Base-by-base conservation (phyloP, 2,329 filamentous ascomycete species). In the Stagonosporopsis cucurbitacearum region DNA sequence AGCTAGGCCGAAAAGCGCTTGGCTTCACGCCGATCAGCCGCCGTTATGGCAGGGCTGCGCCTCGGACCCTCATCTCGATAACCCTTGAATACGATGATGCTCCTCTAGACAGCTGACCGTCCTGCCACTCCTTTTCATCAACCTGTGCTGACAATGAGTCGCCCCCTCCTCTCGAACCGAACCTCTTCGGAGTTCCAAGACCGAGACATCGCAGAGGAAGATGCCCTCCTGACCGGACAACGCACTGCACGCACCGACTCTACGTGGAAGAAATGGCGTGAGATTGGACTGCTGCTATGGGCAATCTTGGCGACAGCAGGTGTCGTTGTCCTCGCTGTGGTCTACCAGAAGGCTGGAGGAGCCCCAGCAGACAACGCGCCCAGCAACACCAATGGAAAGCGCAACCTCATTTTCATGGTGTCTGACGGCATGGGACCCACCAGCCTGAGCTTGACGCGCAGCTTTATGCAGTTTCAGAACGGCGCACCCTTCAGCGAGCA, bases 381-480 rank as follows among this genome's bases (percentile, higher is more conserved):
- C 35, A 69, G 63, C 54, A 73, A 67, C 33, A 68, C 72, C 11
- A 63, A 65, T 32, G 86, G 87, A 48, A 99, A 98, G 82, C 86
- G 91, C 50, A 99, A 98, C 77, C 82, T 99, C 49, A 89, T 99
- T 67, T 98, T 99, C 81, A 99, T 99, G 95, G 94, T 99, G 33
- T 96, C 92, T 0, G 95, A 99, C 75, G 95, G 95, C 70, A 99
- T 99, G 95, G 95, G 95, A 0, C 95, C 95, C 7, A 91, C 95
- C 8, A 94, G 91, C 66, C 82, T 99, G 50, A 90, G 89, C 23
- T 77, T 99, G 73, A 96, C 95, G 6, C 85, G 95, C 53, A 90
- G 88, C 71, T 99, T 89, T 79, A 87, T 90, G 64, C 95, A 99
- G 76, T 85, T 88, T 65, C 82, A 88, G 50, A 84, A 90, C 35